phyloP scores from a whole-genome alignment of 129 eudicot species.

The Flaveria ramosissima region DNA sequence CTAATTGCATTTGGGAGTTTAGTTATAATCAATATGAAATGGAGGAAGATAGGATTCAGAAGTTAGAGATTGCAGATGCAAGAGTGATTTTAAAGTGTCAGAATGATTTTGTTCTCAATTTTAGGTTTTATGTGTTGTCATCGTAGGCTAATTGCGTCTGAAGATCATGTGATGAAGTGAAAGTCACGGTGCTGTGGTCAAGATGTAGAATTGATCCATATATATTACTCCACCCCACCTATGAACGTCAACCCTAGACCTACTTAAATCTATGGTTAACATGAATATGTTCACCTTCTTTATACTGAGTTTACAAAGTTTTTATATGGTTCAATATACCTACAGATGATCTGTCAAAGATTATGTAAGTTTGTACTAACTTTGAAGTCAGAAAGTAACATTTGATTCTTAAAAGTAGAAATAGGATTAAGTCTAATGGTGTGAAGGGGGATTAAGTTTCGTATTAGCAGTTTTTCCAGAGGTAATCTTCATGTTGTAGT shows the following conservation, averaged over 20 bases:
- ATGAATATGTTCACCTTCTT: background rate
- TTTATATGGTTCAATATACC: background rate
- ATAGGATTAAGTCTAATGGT: background rate
- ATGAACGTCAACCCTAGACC: conserved; percentile 14
- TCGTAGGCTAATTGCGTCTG: no score
- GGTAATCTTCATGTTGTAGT: background rate
- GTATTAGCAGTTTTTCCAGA: background rate
- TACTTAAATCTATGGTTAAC: conserved; percentile 4
- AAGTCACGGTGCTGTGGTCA: background rate
- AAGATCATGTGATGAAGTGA: background rate
- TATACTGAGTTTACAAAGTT: background rate
- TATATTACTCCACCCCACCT: background rate
- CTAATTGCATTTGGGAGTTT: conserved; percentile 6
- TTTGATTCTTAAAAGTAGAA: background rate
- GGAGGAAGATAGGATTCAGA: background rate
- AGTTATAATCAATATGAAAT: background rate
- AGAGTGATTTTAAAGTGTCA: background rate
- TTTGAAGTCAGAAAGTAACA: conserved; percentile 11
- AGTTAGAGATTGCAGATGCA: background rate
- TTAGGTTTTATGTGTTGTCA: background rate
- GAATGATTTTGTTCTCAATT: background rate
- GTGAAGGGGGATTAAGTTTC: background rate
- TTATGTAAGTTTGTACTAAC: background rate
- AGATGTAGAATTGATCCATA: conserved; percentile 9
- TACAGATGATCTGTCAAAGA: background rate